Evolutionary conservation across 1,284 basidiomycete species (phyloP).

Genomic region (Sanghuangporus weigelae): DNA sequence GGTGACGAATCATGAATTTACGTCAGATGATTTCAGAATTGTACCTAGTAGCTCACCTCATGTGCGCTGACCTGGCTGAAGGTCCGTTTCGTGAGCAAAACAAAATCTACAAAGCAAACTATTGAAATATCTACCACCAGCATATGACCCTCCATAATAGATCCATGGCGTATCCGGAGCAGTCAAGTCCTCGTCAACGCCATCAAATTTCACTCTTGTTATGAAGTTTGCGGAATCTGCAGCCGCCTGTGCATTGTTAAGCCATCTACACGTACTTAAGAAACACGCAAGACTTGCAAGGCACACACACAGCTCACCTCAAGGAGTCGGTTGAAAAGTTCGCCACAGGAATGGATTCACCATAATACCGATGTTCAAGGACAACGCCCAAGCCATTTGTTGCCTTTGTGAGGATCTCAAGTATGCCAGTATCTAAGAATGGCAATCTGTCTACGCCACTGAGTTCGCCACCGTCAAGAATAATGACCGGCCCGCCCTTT

Average conservation of each 20-base stretch:
- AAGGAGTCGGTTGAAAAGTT: slow-evolving; percentile 80
- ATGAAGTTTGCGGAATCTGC: slow-evolving; percentile 95
- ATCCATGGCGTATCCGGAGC: slow-evolving; percentile 81
- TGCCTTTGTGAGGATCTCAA: slow-evolving; percentile 77
- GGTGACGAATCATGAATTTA: not conserved
- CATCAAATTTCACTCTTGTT: slow-evolving; percentile 69
- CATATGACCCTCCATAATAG: slow-evolving; percentile 92
- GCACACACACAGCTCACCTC: slow-evolving; percentile 35
- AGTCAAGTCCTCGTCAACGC: slow-evolving; percentile 65
- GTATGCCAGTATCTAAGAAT: slow-evolving; percentile 79
- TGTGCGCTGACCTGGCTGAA: slow-evolving; percentile 82
- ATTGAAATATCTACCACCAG: slow-evolving; percentile 44
- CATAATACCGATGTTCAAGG: slow-evolving; percentile 87
- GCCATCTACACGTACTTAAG: slow-evolving; percentile 50
- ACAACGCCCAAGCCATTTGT: slow-evolving; percentile 86
- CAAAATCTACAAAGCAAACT: not conserved
- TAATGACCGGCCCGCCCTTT: slow-evolving; percentile 70
- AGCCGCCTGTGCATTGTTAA: slow-evolving; percentile 85
- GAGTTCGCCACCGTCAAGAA: slow-evolving; percentile 84
- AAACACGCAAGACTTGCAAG: slow-evolving; percentile 10
- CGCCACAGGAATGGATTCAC: slow-evolving; percentile 74
- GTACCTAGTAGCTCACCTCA: slow-evolving; percentile 40
- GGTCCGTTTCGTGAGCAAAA: not conserved
- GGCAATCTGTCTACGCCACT: slow-evolving; percentile 65
- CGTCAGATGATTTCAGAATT: not conserved